These are phyloP conservation scores for Osmanthus fragrans DNA, from an alignment of 257 asterid species.

Conservation along the genomic window DNA sequence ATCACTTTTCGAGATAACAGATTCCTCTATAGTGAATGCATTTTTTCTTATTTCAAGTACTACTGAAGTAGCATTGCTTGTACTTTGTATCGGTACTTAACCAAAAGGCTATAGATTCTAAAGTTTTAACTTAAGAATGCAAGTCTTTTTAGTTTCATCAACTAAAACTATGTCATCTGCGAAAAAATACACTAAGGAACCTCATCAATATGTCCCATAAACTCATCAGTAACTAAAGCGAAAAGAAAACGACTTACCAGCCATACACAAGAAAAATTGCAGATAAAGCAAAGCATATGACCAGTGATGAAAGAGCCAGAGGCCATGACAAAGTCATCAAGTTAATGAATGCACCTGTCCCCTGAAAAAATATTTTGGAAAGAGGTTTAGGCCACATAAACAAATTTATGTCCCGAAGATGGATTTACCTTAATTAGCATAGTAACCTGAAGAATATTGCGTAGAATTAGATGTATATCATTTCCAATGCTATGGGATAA, in stretches of 20 bases:
- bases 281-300: constrained; percentile 45
- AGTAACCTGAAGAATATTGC: constrained; percentile 49
- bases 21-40: neutral
- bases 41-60: neutral
- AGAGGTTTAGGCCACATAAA: constrained; percentile 8
- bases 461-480: constrained; percentile 50
- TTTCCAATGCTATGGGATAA: constrained; percentile 39
- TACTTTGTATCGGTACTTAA: neutral
- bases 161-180: neutral
- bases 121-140: neutral
- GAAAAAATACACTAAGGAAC: neutral
- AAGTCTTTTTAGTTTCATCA: neutral
- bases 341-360: constrained; percentile 52
- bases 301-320: constrained; percentile 50
- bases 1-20: neutral
- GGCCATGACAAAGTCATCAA: constrained; percentile 56
- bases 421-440: neutral
- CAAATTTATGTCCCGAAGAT: constrained; percentile 8
- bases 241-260: constrained; percentile 38
- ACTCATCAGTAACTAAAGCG: neutral
- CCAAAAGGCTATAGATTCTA: neutral
- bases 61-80: neutral
- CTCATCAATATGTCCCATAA: neutral
- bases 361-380: constrained; percentile 34
- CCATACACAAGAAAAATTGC: constrained; percentile 52